Evolutionary conservation across 768 basidiomycete genomes (phyloP).

Genomic region (Omphalotus guepiniiformis): DNA sequence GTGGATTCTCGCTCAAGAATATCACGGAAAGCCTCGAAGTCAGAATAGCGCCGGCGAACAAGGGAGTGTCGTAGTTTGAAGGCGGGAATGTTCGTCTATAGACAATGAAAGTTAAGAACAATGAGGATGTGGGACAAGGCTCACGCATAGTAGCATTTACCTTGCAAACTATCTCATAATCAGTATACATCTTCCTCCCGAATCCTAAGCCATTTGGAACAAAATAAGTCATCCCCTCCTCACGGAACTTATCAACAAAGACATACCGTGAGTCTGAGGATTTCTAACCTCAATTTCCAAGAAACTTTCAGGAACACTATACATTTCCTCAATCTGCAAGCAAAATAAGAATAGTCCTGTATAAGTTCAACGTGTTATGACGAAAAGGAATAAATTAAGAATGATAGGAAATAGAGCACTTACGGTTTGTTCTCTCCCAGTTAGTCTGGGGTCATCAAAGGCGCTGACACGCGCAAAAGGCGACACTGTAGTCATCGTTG

Average conservation of each 20-base stretch:
- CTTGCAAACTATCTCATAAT: conserved; percentile 98
- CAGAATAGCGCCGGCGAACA: conserved; percentile 85
- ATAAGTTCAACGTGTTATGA: too few relatives aligned
- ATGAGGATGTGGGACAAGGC: background rate
- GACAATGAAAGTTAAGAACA: background rate
- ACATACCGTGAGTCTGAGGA: conserved; percentile 89
- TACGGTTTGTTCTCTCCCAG: conserved; percentile 57
- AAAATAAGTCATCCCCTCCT: conserved; percentile 3
- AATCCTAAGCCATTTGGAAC: conserved; percentile 76
- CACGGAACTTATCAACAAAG: background rate
- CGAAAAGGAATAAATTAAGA: background rate
- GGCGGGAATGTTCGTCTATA: conserved; percentile 95
- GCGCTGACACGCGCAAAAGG: conserved; percentile 60
- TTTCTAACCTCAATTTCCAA: conserved; percentile 97
- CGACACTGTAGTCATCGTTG: conserved; percentile 39
- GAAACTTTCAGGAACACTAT: conserved; percentile 94
- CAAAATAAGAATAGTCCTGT: too few relatives aligned
- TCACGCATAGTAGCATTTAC: conserved; percentile 37
- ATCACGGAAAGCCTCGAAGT: conserved; percentile 96
- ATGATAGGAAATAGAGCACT: conserved; percentile 15
- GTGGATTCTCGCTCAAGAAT: conserved; percentile 97
- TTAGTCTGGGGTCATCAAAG: conserved; percentile 49
- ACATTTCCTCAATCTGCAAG: conserved; percentile 95
- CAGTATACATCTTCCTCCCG: conserved; percentile 98
- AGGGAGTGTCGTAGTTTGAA: conserved; percentile 95